Evolutionary conservation across 1,284 basidiomycete genomes (phyloP).

Genomic region (Cutaneotrichosporon dermatis): DNA sequence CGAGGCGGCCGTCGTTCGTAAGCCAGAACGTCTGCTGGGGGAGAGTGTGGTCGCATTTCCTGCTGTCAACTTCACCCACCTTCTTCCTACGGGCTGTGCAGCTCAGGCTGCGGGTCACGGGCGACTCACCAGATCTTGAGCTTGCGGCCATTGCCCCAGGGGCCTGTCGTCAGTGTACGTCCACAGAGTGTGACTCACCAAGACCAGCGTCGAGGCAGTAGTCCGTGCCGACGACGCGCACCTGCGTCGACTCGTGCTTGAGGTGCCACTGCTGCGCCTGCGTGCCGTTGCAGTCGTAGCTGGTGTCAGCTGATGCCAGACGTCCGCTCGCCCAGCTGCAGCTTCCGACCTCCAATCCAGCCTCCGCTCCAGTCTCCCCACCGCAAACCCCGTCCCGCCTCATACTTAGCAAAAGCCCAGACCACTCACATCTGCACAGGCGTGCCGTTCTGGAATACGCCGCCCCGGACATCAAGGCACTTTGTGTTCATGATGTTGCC

Average conservation of each 20-base stretch:
- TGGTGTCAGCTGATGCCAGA: neutral
- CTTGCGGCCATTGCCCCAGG: constrained; percentile 10
- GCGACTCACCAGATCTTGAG: constrained; percentile 13
- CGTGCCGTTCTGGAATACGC: constrained; percentile 18
- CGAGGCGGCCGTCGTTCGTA: constrained; percentile 9
- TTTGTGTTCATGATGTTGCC: constrained; percentile 23
- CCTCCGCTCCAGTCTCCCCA: no score
- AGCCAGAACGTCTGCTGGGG: constrained; percentile 15
- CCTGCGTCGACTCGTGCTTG: constrained; percentile 16
- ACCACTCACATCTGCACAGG: constrained; percentile 14
- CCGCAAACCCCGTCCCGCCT: no score
- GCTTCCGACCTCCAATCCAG: no score
- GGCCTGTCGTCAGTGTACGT: neutral
- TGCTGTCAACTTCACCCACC: no score
- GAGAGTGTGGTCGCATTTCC: constrained; percentile 16
- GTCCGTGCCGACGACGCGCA: constrained; percentile 28
- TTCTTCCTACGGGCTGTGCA: no score
- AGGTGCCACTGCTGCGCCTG: constrained; percentile 30
- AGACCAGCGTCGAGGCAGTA: constrained; percentile 32
- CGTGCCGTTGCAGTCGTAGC: constrained; percentile 33
- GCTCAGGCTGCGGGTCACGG: no score
- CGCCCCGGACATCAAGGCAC: constrained; percentile 28
- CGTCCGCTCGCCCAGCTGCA: no score
- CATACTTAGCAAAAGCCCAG: no score
- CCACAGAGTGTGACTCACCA: constrained; percentile 1